Evolutionary conservation across 2,329 filamentous ascomycete species (phyloP), one percentile per base, ranked within the genome.

Genomic region (Pezicula neosporulosa): DNA sequence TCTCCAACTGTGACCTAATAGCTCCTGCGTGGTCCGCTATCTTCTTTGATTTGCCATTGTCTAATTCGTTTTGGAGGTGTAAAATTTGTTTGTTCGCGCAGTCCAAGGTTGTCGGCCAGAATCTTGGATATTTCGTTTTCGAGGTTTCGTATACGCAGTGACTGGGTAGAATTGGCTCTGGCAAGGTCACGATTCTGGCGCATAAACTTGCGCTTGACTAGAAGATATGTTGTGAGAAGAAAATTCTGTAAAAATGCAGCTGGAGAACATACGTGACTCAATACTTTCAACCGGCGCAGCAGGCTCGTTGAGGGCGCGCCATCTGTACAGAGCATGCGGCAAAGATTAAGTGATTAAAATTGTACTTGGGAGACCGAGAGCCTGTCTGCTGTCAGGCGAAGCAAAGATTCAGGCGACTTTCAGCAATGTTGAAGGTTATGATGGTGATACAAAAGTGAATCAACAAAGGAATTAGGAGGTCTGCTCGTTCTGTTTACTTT

Each of bases 171-270:
- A 71, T 95, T 94, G 62, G 80, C 82, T 66, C 85, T 84, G 56
- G 89, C 89, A 57, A 94, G 86, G 63, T 94, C 89, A 70, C 88
- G 82, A 67, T 95, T 95, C 67, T 94, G 90, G 49, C 89, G 82
- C 62, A 92, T 75, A 65, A 92, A 90, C 66, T 87, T 85, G 63
- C 86, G 82, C 67, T 89, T 88, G 53, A 93, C 88, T 92, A 21
- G 9, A 21, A 61, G 30, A 47, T 30, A 41, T 42, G 24, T 38
- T 13, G 30, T 59, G 37, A 60, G 51, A 43, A 41, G 19, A 54
- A 24, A 16, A 44, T 44, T 28, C 47, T 45, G 19, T 47, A 50
- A 41, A 19, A 33, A 44, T 16, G n/a, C n/a, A 51, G 35, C 54
- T 24, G 36, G 19, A 56, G 6, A 12, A 79, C 86, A 69, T 76